Conservation (phyloP, 228 moss, liverwort and hornwort genomes). For the Sphagnum magellanicum region DNA sequence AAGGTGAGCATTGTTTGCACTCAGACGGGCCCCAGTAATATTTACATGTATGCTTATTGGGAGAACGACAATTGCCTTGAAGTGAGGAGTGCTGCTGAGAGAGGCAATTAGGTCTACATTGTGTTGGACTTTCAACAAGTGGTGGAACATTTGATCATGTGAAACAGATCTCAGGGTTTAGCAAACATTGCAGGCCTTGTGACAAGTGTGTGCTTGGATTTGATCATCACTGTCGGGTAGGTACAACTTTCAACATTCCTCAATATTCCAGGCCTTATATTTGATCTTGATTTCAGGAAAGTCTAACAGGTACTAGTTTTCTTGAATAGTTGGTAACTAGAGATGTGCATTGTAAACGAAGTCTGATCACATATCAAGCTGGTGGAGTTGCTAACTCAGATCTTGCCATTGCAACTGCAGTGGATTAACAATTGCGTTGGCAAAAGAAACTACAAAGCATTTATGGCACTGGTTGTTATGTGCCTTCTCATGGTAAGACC, state of each 20-base stretch:
- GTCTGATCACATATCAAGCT: neutral
- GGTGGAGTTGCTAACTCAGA: neutral
- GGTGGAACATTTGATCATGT: neutral
- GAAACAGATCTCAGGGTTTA: slow-evolving; percentile 56
- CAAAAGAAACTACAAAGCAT: slow-evolving; percentile 69
- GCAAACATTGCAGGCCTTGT: slow-evolving; percentile 85
- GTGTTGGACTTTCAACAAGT: neutral
- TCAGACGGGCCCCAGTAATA: neutral
- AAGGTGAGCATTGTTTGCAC: slow-evolving; percentile 28
- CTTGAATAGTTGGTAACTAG: too few species aligned
- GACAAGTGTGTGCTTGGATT: slow-evolving; percentile 80
- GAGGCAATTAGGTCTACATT: neutral
- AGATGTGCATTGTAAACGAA: too few species aligned
- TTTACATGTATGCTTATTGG: neutral
- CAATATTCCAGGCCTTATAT: neutral
- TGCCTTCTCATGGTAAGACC: slow-evolving; percentile 65
- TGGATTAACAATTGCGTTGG: slow-evolving; percentile 93
- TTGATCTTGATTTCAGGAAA: neutral
- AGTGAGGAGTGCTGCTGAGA: neutral
- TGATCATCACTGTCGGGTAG: slow-evolving; percentile 88
- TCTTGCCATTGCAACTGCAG: slow-evolving; percentile 34
- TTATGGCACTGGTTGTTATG: slow-evolving; percentile 71
- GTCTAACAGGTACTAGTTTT: too few species aligned
- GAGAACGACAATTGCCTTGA: neutral
- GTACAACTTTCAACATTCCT: neutral